phyloP scores from a whole-genome alignment of 163 green algal genomes.

The Chlamydomonas reinhardtii region DNA sequence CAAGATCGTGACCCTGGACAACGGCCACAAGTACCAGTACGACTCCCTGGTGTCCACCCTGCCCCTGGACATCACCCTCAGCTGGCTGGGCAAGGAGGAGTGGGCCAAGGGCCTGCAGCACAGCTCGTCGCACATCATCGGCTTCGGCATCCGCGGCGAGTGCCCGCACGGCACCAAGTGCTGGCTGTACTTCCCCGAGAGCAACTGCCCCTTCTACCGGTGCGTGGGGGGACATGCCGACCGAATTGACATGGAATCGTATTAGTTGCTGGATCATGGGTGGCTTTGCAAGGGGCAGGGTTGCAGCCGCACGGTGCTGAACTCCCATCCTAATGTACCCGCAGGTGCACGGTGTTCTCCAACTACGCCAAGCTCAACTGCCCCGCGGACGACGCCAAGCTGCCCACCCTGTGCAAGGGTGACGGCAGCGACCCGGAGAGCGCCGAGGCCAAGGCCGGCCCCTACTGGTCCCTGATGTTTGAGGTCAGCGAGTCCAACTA shows the following conservation, averaged over 20 bases:
- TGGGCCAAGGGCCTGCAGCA: constrained; percentile 84
- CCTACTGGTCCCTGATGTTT: constrained; percentile 95
- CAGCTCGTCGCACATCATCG: constrained; percentile 91
- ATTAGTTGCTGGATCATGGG: no score
- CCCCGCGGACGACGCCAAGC: constrained; percentile 66
- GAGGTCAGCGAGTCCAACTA: constrained; percentile 85
- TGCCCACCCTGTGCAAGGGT: constrained; percentile 84
- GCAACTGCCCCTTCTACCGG: constrained; percentile 92
- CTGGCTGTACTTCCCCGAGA: constrained; percentile 96
- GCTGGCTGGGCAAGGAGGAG: constrained; percentile 78
- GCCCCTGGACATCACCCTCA: constrained; percentile 88
- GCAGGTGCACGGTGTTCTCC: constrained; percentile 83
- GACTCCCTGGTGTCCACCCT: constrained; percentile 87
- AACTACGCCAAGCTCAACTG: constrained; percentile 93
- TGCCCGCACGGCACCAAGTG: constrained; percentile 90
- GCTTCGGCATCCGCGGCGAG: constrained; percentile 84
- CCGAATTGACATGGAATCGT: no score
- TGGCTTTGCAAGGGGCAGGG: no score
- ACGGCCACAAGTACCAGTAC: constrained; percentile 81
- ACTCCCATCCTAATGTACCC: no score
- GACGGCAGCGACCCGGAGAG: constrained; percentile 60
- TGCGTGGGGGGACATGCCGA: no score
- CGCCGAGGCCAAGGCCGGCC: constrained; percentile 61
- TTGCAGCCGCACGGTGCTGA: no score
- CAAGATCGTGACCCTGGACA: constrained; percentile 73